phyloP scores from a whole-genome alignment of 192 early-diverging fungal genomes.

The Funneliformis mosseae region DNA sequence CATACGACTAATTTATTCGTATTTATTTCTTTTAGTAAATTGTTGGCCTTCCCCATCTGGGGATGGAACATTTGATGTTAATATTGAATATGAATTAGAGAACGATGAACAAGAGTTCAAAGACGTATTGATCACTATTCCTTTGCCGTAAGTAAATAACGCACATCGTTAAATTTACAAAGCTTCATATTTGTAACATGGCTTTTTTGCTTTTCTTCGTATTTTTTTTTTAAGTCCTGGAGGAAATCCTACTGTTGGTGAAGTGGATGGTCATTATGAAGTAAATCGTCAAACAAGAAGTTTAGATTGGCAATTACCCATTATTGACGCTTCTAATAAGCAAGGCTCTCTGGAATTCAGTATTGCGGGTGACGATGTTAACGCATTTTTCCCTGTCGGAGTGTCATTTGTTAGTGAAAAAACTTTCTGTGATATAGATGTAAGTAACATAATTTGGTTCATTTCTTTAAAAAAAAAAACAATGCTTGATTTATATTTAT shows the following conservation, averaged over 20 bases:
- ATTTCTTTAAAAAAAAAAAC: not conserved
- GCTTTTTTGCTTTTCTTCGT: no score
- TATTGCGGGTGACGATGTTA: slow-evolving; percentile 73
- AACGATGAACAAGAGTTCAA: slow-evolving; percentile 75
- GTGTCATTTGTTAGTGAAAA: slow-evolving; percentile 74
- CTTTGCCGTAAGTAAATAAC: slow-evolving; percentile 70
- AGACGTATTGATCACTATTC: slow-evolving; percentile 87
- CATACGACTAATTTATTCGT: not conserved
- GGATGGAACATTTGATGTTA: slow-evolving; percentile 89
- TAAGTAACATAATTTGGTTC: slow-evolving; percentile 43
- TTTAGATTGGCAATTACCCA: slow-evolving; percentile 86
- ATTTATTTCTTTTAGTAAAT: slow-evolving; percentile 68
- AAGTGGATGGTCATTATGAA: slow-evolving; percentile 81
- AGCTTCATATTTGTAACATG: slow-evolving; percentile 11
- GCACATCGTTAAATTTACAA: not conserved
- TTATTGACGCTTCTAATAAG: slow-evolving; percentile 75
- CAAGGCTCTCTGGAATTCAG: slow-evolving; percentile 87
- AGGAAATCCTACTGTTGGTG: slow-evolving; percentile 70
- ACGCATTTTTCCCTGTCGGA: slow-evolving; percentile 84
- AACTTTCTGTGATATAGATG: slow-evolving; percentile 78
- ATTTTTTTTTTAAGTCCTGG: slow-evolving; percentile 51
- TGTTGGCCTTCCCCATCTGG: slow-evolving; percentile 96
- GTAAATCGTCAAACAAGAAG: slow-evolving; percentile 70
- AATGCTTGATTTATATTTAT: no score
- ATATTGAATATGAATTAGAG: slow-evolving; percentile 95